Base-by-base conservation (phyloP, 805 yeast genomes). In the Teunomyces cretensis region DNA sequence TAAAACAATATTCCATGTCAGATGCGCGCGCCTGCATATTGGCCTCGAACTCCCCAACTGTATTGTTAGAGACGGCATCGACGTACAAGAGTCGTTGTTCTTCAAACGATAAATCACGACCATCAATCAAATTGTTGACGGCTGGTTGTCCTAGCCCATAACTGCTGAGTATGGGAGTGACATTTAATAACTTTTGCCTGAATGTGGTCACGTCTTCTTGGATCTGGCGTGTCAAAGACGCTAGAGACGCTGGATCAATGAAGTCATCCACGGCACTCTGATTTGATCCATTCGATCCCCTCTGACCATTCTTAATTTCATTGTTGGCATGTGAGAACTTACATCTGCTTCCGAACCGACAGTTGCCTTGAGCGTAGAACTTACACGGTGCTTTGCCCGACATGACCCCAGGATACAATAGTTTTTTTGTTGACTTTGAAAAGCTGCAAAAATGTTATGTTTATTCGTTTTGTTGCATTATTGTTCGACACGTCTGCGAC, bases 401-500 rank as follows among this genome's bases (percentile, higher is more conserved):
- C 26, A 14, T 33, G 24, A 4, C 22, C 22, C 22, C 5, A 33
- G 26, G 28, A 26, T 26, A 11, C 12, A 26, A 9, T 26, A 26
- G 9, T 26, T 26, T 22, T 17, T 17, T 15, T 17, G 30, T 19
- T 19, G 22, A 19, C 22, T 19, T 19, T n/a, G 11, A n/a, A 36
- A 19, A 19, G 27, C 9, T 6, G 16, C 16, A 6, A 30, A 22
- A 4, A 13, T 14, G 17, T 39, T 38, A 38, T 46, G 9, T 30
- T 19, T 11, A 19, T 9, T 44, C 26, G 47, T 49, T 15, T 27
- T 42, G 33, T 44, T 46, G 38, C 32, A 45, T 36, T 13, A 45
- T 43, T 11, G 40, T 41, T 22, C 40, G 42, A 47, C 61, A 61
- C 14, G 56, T 49, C 31, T 39, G 62, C 1, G 70, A 50, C 15